A percentile compares a stretch with the other conserved stretches of the same genome.
Conservation (phyloP, 2,329 filamentous ascomycete genomes). For the Rhinocladiella mackenziei region DNA sequence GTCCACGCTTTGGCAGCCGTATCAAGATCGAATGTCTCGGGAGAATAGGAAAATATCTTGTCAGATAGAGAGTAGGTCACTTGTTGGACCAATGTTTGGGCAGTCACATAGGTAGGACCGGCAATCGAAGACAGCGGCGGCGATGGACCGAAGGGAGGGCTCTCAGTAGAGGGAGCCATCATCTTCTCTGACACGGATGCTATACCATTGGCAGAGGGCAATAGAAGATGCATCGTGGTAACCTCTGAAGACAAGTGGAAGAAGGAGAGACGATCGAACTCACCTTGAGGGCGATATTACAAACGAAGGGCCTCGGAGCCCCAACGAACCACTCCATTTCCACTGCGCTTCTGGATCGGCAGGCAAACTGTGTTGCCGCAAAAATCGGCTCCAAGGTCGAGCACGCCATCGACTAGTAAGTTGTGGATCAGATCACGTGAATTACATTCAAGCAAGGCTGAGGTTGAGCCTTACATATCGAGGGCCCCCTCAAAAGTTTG, state of each 20-base stretch:
- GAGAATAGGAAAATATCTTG: conserved; percentile 96
- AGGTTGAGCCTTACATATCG: too few relatives aligned
- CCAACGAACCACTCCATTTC: conserved; percentile 13
- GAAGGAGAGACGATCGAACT: conserved; percentile 9
- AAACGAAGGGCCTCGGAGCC: conserved; percentile 5
- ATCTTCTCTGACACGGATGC: conserved; percentile 27
- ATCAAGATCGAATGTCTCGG: conserved; percentile 88
- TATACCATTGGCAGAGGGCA: conserved; percentile 32
- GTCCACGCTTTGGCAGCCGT: conserved; percentile 76
- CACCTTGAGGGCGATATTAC: conserved; percentile 7
- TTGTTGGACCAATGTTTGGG: conserved; percentile 91
- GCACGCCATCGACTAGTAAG: conserved; percentile 1
- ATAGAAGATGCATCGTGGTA: conserved; percentile 35
- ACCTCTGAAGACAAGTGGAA: conserved; percentile 3
- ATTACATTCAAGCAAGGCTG: background rate
- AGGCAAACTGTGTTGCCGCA: background rate
- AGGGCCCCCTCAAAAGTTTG: too few relatives aligned
- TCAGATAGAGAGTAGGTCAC: conserved; percentile 92
- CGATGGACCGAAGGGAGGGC: conserved; percentile 51
- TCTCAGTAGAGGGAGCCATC: conserved; percentile 18
- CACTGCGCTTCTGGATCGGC: background rate
- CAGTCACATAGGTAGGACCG: conserved; percentile 87
- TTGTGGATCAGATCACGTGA: background rate
- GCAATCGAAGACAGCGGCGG: conserved; percentile 59
- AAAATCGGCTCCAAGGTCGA: background rate